Evolutionary conservation across 2,329 filamentous ascomycete species (phyloP).

Genomic region (Aspergillus felis): DNA sequence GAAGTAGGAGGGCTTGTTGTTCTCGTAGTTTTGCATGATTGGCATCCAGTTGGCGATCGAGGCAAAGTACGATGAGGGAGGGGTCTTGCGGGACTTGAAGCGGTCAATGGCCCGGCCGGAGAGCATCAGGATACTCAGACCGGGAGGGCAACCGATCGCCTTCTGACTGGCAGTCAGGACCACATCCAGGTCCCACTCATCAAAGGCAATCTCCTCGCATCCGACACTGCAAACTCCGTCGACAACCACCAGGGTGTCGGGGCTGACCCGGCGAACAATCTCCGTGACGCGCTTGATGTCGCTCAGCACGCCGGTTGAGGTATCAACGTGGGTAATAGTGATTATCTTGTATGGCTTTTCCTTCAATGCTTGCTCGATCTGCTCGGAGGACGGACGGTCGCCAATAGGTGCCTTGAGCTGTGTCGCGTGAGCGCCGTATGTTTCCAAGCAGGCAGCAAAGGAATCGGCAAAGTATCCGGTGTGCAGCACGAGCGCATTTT

Average conservation of each 20-base stretch:
- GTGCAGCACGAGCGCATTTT: conserved; percentile 88
- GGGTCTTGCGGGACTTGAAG: conserved; percentile 75
- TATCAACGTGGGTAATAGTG: conserved; percentile 96
- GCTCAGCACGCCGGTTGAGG: conserved; percentile 90
- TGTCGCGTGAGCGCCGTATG: conserved; percentile 85
- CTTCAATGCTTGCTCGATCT: conserved; percentile 83
- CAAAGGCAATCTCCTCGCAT: conserved; percentile 92
- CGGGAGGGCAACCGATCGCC: conserved; percentile 91
- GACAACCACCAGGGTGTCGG: conserved; percentile 85
- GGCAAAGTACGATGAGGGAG: conserved; percentile 85
- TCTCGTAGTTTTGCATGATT: conserved; percentile 99
- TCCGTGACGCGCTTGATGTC: conserved; percentile 82
- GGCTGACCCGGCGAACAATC: conserved; percentile 79
- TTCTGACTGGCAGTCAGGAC: conserved; percentile 95
- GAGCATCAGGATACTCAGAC: conserved; percentile 89
- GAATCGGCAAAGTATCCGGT: conserved; percentile 96
- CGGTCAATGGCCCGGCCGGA: conserved; percentile 80
- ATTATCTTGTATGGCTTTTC: conserved; percentile 91
- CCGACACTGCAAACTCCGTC: conserved; percentile 98
- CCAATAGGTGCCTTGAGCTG: conserved; percentile 88
- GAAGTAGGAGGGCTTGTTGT: conserved; percentile 96
- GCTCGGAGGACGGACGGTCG: conserved; percentile 75
- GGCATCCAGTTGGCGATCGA: conserved; percentile 97
- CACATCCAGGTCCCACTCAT: conserved; percentile 88
- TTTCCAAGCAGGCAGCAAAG: conserved; percentile 86